These are phyloP conservation scores for Climacium dendroides DNA, from an alignment of 225 moss, liverwort and hornwort genomes.

Conservation along the genomic window DNA sequence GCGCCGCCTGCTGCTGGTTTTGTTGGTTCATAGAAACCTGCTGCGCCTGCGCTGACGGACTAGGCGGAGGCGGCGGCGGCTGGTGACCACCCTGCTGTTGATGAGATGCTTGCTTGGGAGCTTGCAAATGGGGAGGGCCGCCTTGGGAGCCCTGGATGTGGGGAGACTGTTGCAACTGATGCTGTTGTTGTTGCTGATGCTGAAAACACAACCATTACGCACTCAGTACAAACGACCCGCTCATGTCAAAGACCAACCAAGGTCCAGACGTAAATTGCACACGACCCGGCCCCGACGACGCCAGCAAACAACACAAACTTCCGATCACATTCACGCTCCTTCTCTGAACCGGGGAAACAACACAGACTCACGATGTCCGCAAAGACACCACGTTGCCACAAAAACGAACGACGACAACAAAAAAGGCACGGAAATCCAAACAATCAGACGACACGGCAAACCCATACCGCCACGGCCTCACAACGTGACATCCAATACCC, in stretches of 20 bases:
- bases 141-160: constrained; percentile 13
- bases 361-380: neutral
- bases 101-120: constrained; percentile 15
- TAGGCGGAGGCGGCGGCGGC: constrained; percentile 8
- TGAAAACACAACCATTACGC: neutral
- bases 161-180: constrained; percentile 13
- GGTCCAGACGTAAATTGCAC: neutral
- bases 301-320: neutral
- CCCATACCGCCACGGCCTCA: neutral
- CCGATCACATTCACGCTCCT: neutral
- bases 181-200: constrained; percentile 14
- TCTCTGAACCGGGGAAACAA: neutral
- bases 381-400: neutral
- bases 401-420: neutral
- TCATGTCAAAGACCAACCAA: neutral
- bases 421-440: neutral
- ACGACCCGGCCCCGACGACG: neutral
- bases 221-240: neutral
- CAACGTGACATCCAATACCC: neutral
- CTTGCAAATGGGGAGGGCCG: constrained; percentile 24
- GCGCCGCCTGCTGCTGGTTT: constrained; percentile 11
- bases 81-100: constrained; percentile 11
- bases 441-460: neutral
- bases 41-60: constrained; percentile 11
- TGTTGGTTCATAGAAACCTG: neutral